phyloP scores from a whole-genome alignment of 257 asterid genomes.

The Solanum acaule region DNA sequence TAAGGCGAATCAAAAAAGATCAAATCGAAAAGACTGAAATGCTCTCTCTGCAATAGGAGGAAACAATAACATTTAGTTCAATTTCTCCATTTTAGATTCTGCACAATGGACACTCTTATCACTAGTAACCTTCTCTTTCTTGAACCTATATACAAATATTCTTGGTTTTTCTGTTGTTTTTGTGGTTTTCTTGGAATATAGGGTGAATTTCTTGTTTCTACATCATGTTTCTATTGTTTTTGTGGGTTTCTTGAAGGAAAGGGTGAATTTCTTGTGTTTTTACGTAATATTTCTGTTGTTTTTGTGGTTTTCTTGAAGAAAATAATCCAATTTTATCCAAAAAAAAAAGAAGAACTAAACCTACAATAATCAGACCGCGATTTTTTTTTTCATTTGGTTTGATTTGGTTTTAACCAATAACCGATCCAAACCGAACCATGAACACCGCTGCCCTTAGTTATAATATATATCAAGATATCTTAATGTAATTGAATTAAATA shows the following conservation, averaged over 20 bases:
- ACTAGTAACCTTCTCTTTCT: too few species aligned
- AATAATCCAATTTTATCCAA: too few species aligned
- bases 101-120: background rate
- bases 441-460: too few species aligned
- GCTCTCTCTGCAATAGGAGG: background rate
- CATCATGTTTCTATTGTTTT: background rate
- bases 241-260: background rate
- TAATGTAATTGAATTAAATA: background rate
- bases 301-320: too few species aligned
- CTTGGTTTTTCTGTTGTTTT: background rate
- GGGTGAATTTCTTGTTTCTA: too few species aligned
- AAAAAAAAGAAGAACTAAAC: too few species aligned
- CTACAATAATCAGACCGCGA: background rate
- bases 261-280: background rate
- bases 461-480: background rate
- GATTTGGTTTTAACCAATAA: too few species aligned
- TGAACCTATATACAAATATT: background rate
- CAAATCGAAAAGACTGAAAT: background rate
- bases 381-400: too few species aligned
- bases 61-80: background rate
- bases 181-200: too few species aligned
- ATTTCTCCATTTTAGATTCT: background rate
- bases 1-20: too few species aligned
- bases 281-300: background rate
- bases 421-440: too few species aligned